Percentiles rank a stretch among this genome's conserved stretches.
Evolutionary conservation across 2,329 filamentous ascomycete genomes (phyloP).

Genomic region (Neofusicoccum parvum): DNA sequence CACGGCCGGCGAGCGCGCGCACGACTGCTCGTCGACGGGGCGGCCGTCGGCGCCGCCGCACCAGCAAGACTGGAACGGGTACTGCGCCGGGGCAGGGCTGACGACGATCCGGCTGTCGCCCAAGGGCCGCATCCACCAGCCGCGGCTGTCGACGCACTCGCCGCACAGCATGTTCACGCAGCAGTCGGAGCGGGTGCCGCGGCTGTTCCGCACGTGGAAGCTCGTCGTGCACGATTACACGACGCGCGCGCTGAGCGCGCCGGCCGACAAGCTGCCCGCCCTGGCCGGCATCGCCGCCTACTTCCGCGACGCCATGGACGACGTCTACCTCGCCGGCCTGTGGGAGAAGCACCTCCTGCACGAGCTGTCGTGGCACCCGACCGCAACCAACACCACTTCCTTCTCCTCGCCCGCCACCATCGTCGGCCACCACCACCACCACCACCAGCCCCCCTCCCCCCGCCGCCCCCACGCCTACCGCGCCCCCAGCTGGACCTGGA

Average conservation of each 20-base stretch:
- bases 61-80: conserved; percentile 19
- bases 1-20: conserved; percentile 4
- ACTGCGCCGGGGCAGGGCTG: conserved; percentile 19
- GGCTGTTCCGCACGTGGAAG: conserved; percentile 20
- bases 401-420: no score
- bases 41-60: neutral
- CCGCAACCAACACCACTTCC: neutral
- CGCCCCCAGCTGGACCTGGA: conserved; percentile 13
- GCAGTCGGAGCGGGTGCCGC: conserved; percentile 5
- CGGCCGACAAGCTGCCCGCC: conserved; percentile 20
- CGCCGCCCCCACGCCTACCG: conserved; percentile 10
- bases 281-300: conserved; percentile 21
- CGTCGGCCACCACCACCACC: no score
- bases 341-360: conserved; percentile 18
- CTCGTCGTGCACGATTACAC: conserved; percentile 22
- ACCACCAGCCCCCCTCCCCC: no score
- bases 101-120: conserved; percentile 16
- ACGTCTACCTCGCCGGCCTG: conserved; percentile 20
- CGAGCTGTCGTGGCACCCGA: conserved; percentile 18
- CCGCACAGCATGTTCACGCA: conserved; percentile 7
- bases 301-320: conserved; percentile 16
- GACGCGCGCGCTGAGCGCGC: neutral
- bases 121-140: conserved; percentile 14
- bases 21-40: neutral
- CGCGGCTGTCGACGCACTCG: conserved; percentile 7